Conservation (phyloP, 192 early-diverging fungal genomes). For the Coemansia sp. region DNA sequence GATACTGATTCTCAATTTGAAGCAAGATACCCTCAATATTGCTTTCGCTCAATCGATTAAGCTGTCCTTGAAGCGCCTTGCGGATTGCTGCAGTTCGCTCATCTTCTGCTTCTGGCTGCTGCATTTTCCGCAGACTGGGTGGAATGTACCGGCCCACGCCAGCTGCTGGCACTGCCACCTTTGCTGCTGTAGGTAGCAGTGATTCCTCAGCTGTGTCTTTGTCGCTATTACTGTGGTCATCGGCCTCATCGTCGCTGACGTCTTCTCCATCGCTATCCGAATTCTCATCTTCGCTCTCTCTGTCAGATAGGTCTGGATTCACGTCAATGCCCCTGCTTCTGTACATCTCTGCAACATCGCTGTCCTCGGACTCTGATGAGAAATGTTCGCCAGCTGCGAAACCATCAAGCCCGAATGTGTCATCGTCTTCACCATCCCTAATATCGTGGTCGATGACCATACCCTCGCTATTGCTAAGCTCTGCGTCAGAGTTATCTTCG, state of each 20-base stretch:
- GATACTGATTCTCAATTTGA: constrained; percentile 77
- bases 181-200: not conserved
- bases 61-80: constrained; percentile 78
- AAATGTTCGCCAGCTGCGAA: constrained; percentile 19
- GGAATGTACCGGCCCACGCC: constrained; percentile 77
- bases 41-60: constrained; percentile 85
- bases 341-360: constrained; percentile 51
- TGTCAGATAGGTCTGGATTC: constrained; percentile 17
- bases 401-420: constrained; percentile 33
- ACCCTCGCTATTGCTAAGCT: constrained; percentile 2
- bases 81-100: constrained; percentile 71
- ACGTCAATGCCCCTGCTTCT: constrained; percentile 26
- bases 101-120: constrained; percentile 63
- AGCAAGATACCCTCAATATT: constrained; percentile 87
- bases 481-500: not conserved
- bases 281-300: constrained; percentile 22
- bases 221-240: constrained; percentile 9
- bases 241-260: not conserved
- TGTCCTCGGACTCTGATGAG: constrained; percentile 40
- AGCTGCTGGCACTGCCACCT: not conserved
- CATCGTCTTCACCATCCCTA: constrained; percentile 25
- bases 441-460: not conserved
- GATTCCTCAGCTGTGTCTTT: constrained; percentile 1
- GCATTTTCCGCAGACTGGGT: constrained; percentile 73
- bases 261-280: constrained; percentile 11